Percentiles rank a stretch among this genome's conserved stretches.
These are phyloP conservation scores for Cajanus cajan DNA, from an alignment of 306 rosid species.

Conservation along the genomic window DNA sequence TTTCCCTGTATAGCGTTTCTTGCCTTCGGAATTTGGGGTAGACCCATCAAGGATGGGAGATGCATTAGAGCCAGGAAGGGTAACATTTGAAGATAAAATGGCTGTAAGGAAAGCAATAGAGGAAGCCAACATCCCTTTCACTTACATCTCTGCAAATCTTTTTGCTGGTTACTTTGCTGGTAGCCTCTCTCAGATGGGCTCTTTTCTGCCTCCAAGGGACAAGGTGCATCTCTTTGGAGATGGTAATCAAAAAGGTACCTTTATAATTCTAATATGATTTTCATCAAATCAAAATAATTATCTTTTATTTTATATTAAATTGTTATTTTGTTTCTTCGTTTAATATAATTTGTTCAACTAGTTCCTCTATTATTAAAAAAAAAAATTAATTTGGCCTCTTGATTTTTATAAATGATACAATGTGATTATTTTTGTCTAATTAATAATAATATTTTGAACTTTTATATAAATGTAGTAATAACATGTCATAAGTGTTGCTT, in stretches of 20 bases:
- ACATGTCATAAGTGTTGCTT: no score
- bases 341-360: no score
- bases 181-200: constrained; percentile 72
- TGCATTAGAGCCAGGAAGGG: constrained; percentile 84
- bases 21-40: constrained; percentile 87
- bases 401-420: no score
- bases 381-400: no score
- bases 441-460: no score
- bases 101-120: constrained; percentile 66
- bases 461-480: no score
- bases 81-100: constrained; percentile 90
- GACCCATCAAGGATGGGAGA: constrained; percentile 77
- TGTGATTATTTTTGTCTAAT: no score
- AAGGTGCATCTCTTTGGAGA: constrained; percentile 71
- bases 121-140: constrained; percentile 72
- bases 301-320: no score
- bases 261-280: background rate
- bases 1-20: constrained; percentile 56
- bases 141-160: constrained; percentile 75
- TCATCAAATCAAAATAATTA: no score
- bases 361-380: no score
- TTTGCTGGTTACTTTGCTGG: constrained; percentile 84
- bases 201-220: constrained; percentile 68
- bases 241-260: constrained; percentile 66
- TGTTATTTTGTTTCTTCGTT: no score